phyloP scores from a whole-genome alignment of 257 asterid genomes.

The Nicotiana noctiflora region DNA sequence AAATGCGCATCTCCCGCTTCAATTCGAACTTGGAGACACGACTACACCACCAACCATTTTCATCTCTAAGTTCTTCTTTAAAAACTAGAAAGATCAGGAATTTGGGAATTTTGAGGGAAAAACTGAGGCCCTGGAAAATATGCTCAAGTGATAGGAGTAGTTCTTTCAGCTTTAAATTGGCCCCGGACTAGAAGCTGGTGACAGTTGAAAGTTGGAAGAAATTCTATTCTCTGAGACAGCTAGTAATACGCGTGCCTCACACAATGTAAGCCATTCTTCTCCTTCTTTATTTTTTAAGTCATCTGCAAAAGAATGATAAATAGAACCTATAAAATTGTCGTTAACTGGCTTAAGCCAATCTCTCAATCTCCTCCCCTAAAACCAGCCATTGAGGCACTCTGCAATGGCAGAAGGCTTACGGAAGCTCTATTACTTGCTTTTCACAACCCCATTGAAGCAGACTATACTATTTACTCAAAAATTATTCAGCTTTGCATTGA shows the following conservation, averaged over 20 bases:
- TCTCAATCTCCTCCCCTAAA: neutral
- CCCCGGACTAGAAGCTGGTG: too few relatives aligned
- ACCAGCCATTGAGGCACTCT: neutral
- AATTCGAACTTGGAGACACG: too few relatives aligned
- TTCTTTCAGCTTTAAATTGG: too few relatives aligned
- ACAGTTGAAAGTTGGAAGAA: too few relatives aligned
- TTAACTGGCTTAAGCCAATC: neutral
- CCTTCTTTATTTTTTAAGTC: neutral
- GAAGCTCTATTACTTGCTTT: slow-evolving; percentile 1
- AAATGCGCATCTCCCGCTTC: too few relatives aligned
- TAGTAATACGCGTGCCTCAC: neutral
- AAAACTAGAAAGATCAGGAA: too few relatives aligned
- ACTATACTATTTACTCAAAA: slow-evolving; percentile 35
- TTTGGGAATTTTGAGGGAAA: too few relatives aligned
- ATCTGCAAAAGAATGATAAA: neutral
- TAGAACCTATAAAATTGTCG: neutral
- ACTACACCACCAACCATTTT: too few relatives aligned
- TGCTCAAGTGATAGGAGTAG: too few relatives aligned
- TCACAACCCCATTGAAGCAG: slow-evolving; percentile 7
- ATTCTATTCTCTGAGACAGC: neutral
- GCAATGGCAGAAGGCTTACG: neutral
- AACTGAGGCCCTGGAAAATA: too few relatives aligned
- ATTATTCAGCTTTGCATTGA: slow-evolving; percentile 35
- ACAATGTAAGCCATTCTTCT: neutral
- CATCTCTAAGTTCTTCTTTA: too few relatives aligned